phyloP scores from a whole-genome alignment of 2,329 filamentous ascomycete genomes.

The Berkeleyomyces basicola region DNA sequence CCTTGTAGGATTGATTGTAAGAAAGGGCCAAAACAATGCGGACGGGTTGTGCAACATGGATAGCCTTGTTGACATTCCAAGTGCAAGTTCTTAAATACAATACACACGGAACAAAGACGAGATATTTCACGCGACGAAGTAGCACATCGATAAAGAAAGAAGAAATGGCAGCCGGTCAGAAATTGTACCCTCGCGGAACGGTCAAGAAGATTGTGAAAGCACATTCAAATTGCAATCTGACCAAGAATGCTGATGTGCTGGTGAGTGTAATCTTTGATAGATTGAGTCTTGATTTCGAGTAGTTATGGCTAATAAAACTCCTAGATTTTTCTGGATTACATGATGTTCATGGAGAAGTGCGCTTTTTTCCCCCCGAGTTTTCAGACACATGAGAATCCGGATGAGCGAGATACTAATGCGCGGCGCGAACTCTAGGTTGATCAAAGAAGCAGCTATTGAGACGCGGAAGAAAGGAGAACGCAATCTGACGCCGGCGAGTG shows the following conservation, averaged over 20 bases:
- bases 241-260: slow-evolving; percentile 74
- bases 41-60: background rate
- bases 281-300: background rate
- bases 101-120: background rate
- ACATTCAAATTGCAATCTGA: slow-evolving; percentile 62
- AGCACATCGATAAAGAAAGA: background rate
- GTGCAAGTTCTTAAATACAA: background rate
- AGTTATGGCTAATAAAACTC: background rate
- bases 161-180: slow-evolving; percentile 46
- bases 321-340: slow-evolving; percentile 72
- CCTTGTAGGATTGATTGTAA: background rate
- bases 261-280: slow-evolving; percentile 26
- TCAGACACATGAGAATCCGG: background rate
- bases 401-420: background rate
- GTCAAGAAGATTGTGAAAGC: slow-evolving; percentile 84
- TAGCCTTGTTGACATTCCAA: background rate
- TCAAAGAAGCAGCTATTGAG: slow-evolving; percentile 65
- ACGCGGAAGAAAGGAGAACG: slow-evolving; percentile 59
- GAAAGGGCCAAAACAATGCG: background rate
- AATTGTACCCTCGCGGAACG: slow-evolving; percentile 67
- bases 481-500: slow-evolving; percentile 54
- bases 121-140: background rate
- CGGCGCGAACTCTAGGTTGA: slow-evolving; percentile 33
- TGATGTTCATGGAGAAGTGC: slow-evolving; percentile 59
- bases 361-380: slow-evolving; percentile 12